phyloP scores from a whole-genome alignment of 768 basidiomycete species.

The Grammothele lineata region DNA sequence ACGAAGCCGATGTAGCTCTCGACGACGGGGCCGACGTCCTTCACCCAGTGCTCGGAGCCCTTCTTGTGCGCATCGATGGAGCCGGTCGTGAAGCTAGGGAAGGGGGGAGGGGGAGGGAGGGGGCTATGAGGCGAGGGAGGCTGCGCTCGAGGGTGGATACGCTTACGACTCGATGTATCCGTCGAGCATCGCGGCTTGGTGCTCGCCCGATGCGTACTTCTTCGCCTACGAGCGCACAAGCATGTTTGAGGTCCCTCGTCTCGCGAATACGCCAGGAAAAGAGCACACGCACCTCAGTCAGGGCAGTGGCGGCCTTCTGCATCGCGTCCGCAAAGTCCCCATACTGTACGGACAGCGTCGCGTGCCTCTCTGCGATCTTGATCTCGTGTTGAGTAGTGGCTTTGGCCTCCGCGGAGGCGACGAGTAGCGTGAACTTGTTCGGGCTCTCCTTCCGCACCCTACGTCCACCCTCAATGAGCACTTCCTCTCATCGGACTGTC shows the following conservation, averaged over 20 bases:
- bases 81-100: constrained; percentile 72
- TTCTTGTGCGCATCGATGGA: constrained; percentile 78
- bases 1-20: constrained; percentile 87
- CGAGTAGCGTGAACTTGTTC: constrained; percentile 60
- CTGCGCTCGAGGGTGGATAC: no score
- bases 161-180: constrained; percentile 74
- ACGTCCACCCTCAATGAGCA: background rate
- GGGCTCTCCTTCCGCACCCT: constrained; percentile 70
- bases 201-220: constrained; percentile 67
- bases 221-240: constrained; percentile 54
- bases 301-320: constrained; percentile 46
- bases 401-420: constrained; percentile 61
- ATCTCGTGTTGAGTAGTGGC: constrained; percentile 42
- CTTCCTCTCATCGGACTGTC: no score
- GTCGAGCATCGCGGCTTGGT: constrained; percentile 70
- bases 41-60: constrained; percentile 78
- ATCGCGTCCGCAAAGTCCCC: constrained; percentile 70
- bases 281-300: constrained; percentile 60
- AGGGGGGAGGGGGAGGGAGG: background rate
- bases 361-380: constrained; percentile 34
- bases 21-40: constrained; percentile 82
- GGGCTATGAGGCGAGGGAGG: background rate
- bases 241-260: background rate
- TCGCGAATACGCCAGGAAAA: no score
- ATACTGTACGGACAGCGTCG: constrained; percentile 61